Percentiles rank a stretch among this genome's conserved stretches.
Evolutionary conservation across 805 yeast genomes (phyloP).

Genomic region (Debaryomyces castellii): DNA sequence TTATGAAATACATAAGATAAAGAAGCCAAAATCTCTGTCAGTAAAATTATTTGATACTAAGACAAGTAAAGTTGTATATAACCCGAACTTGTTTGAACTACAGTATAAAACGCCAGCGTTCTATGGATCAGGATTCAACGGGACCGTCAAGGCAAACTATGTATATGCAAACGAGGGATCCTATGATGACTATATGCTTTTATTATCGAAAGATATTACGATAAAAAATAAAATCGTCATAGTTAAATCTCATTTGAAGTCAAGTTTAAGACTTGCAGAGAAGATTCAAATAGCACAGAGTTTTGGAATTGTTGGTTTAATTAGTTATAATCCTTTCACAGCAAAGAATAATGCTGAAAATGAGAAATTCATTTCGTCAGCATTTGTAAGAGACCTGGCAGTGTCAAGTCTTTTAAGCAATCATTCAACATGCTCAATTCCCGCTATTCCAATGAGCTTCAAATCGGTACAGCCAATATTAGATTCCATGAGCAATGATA

Average conservation of each 20-base stretch:
- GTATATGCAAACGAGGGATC: conserved; percentile 33
- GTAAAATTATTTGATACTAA: conserved; percentile 22
- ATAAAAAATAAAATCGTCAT: conserved; percentile 28
- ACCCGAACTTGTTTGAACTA: conserved; percentile 24
- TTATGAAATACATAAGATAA: conserved; percentile 14
- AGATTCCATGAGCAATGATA: conserved; percentile 14
- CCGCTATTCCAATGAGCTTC: conserved; percentile 28
- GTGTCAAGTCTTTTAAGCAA: conserved; percentile 6
- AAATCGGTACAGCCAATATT: conserved; percentile 26
- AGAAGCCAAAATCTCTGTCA: conserved; percentile 25
- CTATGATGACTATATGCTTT: conserved; percentile 23
- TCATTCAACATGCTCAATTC: conserved; percentile 10
- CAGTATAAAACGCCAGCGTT: conserved; percentile 30
- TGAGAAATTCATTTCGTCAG: conserved; percentile 9
- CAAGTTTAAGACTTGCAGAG: conserved; percentile 18
- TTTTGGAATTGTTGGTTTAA: conserved; percentile 24
- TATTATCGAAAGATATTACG: conserved; percentile 17
- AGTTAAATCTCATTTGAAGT: conserved; percentile 12
- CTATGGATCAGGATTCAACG: conserved; percentile 25
- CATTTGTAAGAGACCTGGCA: conserved; percentile 21
- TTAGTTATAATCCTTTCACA: conserved; percentile 19
- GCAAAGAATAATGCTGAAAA: conserved; percentile 8
- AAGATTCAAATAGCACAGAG: conserved; percentile 23
- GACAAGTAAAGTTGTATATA: conserved; percentile 21
- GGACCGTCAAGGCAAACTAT: conserved; percentile 21